Percentiles rank a stretch among this genome's conserved stretches.
These are phyloP conservation scores for Aspergillus felis DNA, from an alignment of 2,329 filamentous ascomycete genomes.

Conservation along the genomic window DNA sequence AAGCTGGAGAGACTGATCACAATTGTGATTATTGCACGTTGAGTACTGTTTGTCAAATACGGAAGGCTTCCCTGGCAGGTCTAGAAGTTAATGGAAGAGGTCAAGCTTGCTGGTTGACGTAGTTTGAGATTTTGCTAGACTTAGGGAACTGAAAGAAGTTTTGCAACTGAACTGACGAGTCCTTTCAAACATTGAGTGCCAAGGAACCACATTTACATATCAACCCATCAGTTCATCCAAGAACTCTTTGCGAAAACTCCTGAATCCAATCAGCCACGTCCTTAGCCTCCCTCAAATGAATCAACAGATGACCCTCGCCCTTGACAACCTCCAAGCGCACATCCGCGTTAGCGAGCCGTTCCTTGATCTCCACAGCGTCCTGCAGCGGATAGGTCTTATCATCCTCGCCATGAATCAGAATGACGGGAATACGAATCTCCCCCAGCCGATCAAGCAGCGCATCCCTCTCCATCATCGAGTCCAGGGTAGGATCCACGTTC, in stretches of 20 bases:
- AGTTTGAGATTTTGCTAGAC: too few relatives aligned
- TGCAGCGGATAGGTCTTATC: slow-evolving; percentile 1
- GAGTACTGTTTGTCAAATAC: too few relatives aligned
- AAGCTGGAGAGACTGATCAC: too few relatives aligned
- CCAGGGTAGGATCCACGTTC: neutral
- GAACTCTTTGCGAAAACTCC: neutral
- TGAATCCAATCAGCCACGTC: slow-evolving; percentile 2
- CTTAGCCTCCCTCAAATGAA: neutral
- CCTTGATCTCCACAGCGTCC: neutral
- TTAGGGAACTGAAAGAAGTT: too few relatives aligned
- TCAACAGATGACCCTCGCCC: slow-evolving; percentile 1
- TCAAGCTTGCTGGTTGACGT: too few relatives aligned
- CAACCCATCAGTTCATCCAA: neutral
- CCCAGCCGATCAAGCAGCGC: neutral
- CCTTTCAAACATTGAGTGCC: too few relatives aligned
- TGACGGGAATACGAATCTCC: neutral
- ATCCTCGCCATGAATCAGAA: slow-evolving; percentile 1
- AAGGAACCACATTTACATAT: too few relatives aligned
- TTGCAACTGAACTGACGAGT: too few relatives aligned
- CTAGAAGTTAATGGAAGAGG: too few relatives aligned
- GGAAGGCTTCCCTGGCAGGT: too few relatives aligned
- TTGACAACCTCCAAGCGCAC: neutral
- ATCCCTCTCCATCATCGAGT: slow-evolving; percentile 1
- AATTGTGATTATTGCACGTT: too few relatives aligned
- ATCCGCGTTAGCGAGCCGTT: neutral